Evolutionary conservation across 345 rosid genomes (phyloP).

Genomic region (Populus nigra): DNA sequence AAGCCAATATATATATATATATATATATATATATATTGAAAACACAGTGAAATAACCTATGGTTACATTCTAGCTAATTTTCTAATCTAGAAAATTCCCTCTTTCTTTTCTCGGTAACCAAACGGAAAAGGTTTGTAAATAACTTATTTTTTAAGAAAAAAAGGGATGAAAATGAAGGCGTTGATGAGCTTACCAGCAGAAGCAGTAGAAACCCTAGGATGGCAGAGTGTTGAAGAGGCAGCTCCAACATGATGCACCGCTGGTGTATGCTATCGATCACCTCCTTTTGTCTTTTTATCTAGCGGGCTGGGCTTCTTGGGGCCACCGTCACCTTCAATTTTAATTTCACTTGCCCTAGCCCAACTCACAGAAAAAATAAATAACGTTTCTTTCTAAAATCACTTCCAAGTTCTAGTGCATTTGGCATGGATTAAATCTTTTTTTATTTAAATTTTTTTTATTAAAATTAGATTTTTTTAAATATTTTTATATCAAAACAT

Average conservation of each 20-base stretch:
- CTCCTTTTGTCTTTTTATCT: conserved; percentile 8
- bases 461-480: too few relatives aligned
- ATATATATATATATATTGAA: too few relatives aligned
- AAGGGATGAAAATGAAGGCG: neutral
- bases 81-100: neutral
- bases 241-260: conserved; percentile 30
- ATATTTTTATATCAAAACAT: too few relatives aligned
- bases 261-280: conserved; percentile 30
- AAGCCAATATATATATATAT: neutral
- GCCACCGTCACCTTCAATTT: neutral
- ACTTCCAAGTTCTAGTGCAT: too few relatives aligned
- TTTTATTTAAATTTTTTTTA: too few relatives aligned
- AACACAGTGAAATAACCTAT: neutral
- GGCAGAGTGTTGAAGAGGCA: conserved; percentile 18
- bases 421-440: too few relatives aligned
- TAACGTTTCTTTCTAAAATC: too few relatives aligned
- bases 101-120: neutral
- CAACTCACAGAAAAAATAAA: neutral
- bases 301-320: neutral
- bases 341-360: neutral
- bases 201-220: conserved; percentile 37
- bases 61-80: neutral
- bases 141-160: neutral
- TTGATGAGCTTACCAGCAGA: conserved; percentile 18
- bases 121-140: neutral